Conservation (phyloP, 2,329 filamentous ascomycete species). For the Alternaria brassicicola region DNA sequence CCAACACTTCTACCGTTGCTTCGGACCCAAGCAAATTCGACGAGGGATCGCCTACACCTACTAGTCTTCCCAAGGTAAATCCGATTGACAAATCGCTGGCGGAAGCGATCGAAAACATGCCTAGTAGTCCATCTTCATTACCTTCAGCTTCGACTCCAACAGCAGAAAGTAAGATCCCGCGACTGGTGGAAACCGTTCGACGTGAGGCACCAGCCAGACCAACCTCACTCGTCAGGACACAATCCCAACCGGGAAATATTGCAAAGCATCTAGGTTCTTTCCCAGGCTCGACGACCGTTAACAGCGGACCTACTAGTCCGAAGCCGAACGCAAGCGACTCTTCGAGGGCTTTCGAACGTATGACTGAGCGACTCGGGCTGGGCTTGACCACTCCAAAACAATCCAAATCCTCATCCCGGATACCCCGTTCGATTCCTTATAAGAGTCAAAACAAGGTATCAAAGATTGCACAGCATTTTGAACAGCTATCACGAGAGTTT, state of each 20-base stretch:
- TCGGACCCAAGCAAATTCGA: slow-evolving; percentile 27
- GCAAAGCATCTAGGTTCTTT: slow-evolving; percentile 29
- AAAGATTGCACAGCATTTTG: slow-evolving; percentile 92
- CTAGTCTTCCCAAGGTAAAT: slow-evolving; percentile 37
- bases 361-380: slow-evolving; percentile 74
- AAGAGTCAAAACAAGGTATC: slow-evolving; percentile 78
- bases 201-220: slow-evolving; percentile 40
- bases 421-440: slow-evolving; percentile 75
- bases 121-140: slow-evolving; percentile 31
- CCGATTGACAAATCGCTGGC: slow-evolving; percentile 44
- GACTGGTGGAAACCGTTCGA: slow-evolving; percentile 43
- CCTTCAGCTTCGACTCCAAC: slow-evolving; percentile 20
- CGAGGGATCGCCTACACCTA: slow-evolving; percentile 40
- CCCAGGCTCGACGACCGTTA: slow-evolving; percentile 22
- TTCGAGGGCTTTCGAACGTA: slow-evolving; percentile 64
- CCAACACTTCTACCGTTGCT: slow-evolving; percentile 36
- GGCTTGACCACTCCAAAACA: slow-evolving; percentile 63
- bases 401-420: slow-evolving; percentile 70
- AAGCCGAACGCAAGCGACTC: slow-evolving; percentile 44
- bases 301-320: slow-evolving; percentile 25
- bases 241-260: slow-evolving; percentile 46
- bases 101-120: slow-evolving; percentile 46
- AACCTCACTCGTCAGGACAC: slow-evolving; percentile 37
- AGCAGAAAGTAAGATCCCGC: slow-evolving; percentile 48
- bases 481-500: slow-evolving; percentile 94